A percentile compares a stretch with the other conserved stretches of the same genome.
These are phyloP conservation scores for Iris pallida DNA, from an alignment of 116 monocot genomes.

Conservation along the genomic window DNA sequence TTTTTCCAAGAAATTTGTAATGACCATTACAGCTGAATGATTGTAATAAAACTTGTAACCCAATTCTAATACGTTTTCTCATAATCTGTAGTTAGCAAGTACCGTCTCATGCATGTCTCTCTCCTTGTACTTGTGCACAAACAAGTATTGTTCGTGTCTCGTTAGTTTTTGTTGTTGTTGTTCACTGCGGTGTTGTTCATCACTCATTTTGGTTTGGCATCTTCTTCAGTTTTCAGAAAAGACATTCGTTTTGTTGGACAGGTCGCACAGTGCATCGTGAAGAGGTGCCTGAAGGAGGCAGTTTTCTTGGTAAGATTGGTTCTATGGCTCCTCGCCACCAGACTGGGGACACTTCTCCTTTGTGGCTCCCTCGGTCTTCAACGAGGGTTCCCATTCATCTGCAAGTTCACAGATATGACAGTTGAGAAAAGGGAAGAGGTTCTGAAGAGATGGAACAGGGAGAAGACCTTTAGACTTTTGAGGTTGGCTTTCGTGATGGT, in stretches of 20 bases:
- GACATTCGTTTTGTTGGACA: conserved; percentile 9
- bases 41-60: no score
- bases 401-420: conserved; percentile 54
- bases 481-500: conserved; percentile 50
- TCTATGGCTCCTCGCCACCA: conserved; percentile 48
- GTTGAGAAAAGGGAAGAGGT: conserved; percentile 57
- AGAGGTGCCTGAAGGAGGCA: conserved; percentile 30
- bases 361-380: conserved; percentile 43
- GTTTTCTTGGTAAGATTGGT: conserved; percentile 29
- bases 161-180: no score
- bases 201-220: no score
- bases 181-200: no score
- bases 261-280: conserved; percentile 52
- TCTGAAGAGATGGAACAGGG: conserved; percentile 49
- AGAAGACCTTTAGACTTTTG: conserved; percentile 28
- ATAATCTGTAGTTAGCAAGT: no score
- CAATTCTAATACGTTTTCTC: no score
- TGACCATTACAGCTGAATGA: no score
- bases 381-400: conserved; percentile 42
- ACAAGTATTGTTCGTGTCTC: no score
- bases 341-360: conserved; percentile 62
- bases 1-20: no score
- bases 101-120: no score
- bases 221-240: no score
- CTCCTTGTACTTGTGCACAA: no score